Conservation (phyloP, 2,329 filamentous ascomycete species). For the Simplicillium aogashimaense region DNA sequence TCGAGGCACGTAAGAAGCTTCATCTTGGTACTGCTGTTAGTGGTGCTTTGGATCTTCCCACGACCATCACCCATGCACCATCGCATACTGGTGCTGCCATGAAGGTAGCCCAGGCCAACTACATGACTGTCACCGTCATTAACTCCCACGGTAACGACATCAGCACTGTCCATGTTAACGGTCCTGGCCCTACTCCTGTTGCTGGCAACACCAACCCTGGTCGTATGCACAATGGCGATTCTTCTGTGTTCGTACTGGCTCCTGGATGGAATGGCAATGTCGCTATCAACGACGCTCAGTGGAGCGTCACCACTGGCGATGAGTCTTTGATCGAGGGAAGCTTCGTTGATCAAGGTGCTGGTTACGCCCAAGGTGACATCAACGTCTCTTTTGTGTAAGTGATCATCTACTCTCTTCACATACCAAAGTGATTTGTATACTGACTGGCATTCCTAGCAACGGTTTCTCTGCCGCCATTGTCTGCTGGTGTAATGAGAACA, state of each 20-base stretch:
- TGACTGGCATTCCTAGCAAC: not conserved
- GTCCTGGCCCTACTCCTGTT: not conserved
- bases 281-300: slow-evolving; percentile 3
- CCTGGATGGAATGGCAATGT: slow-evolving; percentile 6
- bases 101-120: not conserved
- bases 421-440: not conserved
- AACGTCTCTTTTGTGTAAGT: not conserved
- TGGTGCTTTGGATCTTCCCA: slow-evolving; percentile 2
- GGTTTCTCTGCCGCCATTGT: not conserved
- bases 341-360: not conserved
- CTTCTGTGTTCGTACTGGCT: slow-evolving; percentile 1
- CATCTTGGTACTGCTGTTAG: slow-evolving; percentile 1
- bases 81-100: not conserved
- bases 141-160: not conserved
- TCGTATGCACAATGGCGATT: not conserved
- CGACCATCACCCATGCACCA: not conserved
- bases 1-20: not conserved
- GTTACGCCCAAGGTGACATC: not conserved
- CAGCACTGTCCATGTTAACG: slow-evolving; percentile 2
- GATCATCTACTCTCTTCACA: not conserved
- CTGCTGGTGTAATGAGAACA: not conserved
- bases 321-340: slow-evolving; percentile 5
- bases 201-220: slow-evolving; percentile 2
- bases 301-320: slow-evolving; percentile 11
- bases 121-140: slow-evolving; percentile 1